phyloP scores from a whole-genome alignment of 306 rosid genomes.

The Corylus americana region DNA sequence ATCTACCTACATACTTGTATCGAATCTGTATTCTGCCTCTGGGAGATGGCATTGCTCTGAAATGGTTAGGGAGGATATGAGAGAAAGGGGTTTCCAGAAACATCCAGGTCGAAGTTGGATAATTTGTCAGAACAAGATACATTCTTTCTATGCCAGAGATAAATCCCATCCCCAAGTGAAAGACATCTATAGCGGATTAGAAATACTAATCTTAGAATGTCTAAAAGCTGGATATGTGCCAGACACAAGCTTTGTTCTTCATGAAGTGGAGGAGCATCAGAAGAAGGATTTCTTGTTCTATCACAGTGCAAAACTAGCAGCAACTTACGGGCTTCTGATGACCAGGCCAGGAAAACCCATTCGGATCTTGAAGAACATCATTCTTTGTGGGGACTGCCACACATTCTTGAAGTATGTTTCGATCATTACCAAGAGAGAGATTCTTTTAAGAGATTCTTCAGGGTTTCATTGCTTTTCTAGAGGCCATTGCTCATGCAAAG shows the following conservation, averaged over 20 bases:
- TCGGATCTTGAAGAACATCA: conserved; percentile 69
- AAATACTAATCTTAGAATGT: conserved; percentile 79
- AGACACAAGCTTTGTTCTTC: conserved; percentile 77
- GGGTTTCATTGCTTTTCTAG: conserved; percentile 78
- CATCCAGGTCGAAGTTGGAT: conserved; percentile 83
- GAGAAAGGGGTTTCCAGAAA: conserved; percentile 69
- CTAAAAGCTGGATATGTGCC: conserved; percentile 76
- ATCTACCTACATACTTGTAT: conserved; percentile 64
- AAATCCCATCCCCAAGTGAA: conserved; percentile 68
- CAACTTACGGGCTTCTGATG: conserved; percentile 70
- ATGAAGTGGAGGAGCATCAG: conserved; percentile 83
- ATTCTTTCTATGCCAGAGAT: conserved; percentile 81
- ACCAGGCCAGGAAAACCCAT: conserved; percentile 63
- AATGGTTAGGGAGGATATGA: conserved; percentile 65
- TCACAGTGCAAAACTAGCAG: conserved; percentile 76
- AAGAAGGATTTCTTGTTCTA: conserved; percentile 66
- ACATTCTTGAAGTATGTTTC: conserved; percentile 71
- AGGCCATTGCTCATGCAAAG: conserved; percentile 86
- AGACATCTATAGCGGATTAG: conserved; percentile 77
- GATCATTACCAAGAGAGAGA: conserved; percentile 58
- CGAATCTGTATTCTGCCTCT: conserved; percentile 83
- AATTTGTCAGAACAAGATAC: conserved; percentile 55
- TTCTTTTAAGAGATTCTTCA: conserved; percentile 69
- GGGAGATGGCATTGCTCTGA: conserved; percentile 91
- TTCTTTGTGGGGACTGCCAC: conserved; percentile 90